Base-by-base conservation (phyloP, 2,329 filamentous ascomycete species). In the Penicillium brasilianum region DNA sequence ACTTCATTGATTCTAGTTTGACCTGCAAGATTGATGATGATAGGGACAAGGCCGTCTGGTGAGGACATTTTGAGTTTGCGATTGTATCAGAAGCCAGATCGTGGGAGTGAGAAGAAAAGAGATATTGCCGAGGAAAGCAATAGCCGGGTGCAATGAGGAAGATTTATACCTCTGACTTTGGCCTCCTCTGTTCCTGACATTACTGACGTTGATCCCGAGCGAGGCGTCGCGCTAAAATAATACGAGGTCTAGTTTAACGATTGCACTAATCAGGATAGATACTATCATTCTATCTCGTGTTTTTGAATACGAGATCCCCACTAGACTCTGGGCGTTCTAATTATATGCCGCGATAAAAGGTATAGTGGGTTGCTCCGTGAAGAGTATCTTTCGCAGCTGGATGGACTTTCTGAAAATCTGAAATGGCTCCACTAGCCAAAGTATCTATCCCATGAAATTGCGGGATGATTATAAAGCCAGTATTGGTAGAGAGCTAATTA, bases 1-100 rank as follows among this genome's bases (percentile, higher is more conserved):
- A 49, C 46, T 22, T 49, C 46, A 30, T 49, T 49, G 46, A 49
- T 49, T 10, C 46, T 30, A 11, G 46, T 49, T 49, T 49, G 46
- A 13, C 46, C 46, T 18, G 46, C 46, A 2, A 49, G 46, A 25
- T 49, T 49, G 46, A 49, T 32, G 28, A 49, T 49, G 8, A 49
- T 32, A n/a, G 46, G 46, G 25, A 49, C 46, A 6, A 49, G 28
- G 9, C 46, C 46, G 13, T 48, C 44, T 3, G 46, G 30, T 10
- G 46, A 32, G 32, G 46, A 49, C 46, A 49, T 49, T 25, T 10
- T 49, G 46, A 18, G 8, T 30, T 18, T 49, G 25, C 14, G 44
- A 18, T 7, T 49, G 16, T 49, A 9, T 49, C 4, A 8, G 25
- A 48, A 14, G 7, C 8, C 2, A 30, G 11, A 5, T 9, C 10